Percentiles rank a stretch among this genome's conserved stretches.
Conservation (phyloP, 768 basidiomycete species). For the Pulveroboletus sp. region DNA sequence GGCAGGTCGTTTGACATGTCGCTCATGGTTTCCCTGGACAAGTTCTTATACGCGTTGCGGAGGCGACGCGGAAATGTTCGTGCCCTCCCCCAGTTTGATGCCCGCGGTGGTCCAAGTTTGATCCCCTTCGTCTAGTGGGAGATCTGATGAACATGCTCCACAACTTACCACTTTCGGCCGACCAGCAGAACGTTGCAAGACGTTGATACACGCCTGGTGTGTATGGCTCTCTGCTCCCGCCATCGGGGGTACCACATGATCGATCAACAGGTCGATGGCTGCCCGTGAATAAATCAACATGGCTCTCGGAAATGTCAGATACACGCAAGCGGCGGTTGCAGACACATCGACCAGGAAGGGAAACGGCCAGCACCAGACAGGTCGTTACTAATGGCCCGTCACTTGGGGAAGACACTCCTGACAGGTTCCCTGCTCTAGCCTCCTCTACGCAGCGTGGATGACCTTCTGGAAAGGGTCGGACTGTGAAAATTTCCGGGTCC, state of each 20-base stretch:
- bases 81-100: neutral
- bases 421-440: neutral
- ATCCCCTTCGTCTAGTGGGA: constrained; percentile 5
- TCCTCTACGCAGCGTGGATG: constrained; percentile 10
- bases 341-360: neutral
- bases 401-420: constrained; percentile 4
- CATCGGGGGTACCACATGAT: constrained; percentile 2
- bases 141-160: constrained; percentile 3
- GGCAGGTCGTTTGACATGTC: constrained; percentile 1
- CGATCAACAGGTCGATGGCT: constrained; percentile 11
- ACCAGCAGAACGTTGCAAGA: neutral
- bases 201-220: constrained; percentile 11
- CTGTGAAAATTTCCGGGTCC: constrained; percentile 11
- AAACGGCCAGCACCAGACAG: neutral
- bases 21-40: constrained; percentile 9
- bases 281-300: neutral
- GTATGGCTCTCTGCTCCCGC: constrained; percentile 2
- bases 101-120: constrained; percentile 1
- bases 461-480: constrained; percentile 16
- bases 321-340: constrained; percentile 1
- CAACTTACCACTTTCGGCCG: constrained; percentile 3
- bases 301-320: constrained; percentile 4
- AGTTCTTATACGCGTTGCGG: constrained; percentile 15
- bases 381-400: neutral
- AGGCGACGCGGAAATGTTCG: neutral